Evolutionary conservation across 768 basidiomycete genomes (phyloP), one percentile per base, ranked within the genome.

Genomic region (Tulasnella calospora): DNA sequence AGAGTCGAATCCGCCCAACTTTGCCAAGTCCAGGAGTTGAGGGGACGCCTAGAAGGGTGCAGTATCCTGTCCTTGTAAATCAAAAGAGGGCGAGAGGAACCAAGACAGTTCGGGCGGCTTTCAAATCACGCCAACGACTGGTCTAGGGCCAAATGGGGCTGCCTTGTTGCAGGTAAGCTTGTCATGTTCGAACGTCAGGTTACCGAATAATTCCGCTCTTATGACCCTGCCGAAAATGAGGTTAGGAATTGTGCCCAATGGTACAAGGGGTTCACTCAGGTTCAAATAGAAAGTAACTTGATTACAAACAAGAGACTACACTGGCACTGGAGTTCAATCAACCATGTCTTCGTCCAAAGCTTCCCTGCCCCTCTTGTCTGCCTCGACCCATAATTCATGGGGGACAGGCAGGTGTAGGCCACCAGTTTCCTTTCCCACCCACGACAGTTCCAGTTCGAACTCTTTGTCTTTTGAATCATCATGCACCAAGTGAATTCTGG

Each of bases 401-500:
- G 98, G 98, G 76, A 99, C 94, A 35, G 90, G 89, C 35, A 90
- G 87, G 84, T 98, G 96, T 71, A 91, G 83, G 75, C 90, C 90
- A 40, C 91, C 89, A 41, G 92, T 94, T 85, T 97, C 94, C 44
- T 90, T 88, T 51, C 95, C 90, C 79, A 98, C 91, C 98, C 98
- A 99, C 46, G 96, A 94, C 89, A 99, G 90, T 85, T 99, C 98
- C 36, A 99, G 89, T 83, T 99, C 98, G 80, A 99, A 99, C 73
- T 96, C 94, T 83, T 98, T 99, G 86, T 98, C 96, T 85, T 98
- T 98, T 80, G 94, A 91, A 83, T 99, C 98, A 80, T 99, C 97
- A 83, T 99, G 98, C 21, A 98, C 96, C 55, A 95, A 89, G 85
- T 99, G 95, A 83, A 99, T 97, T 83, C 97, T 99, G 83, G 38